Percentiles rank a stretch among this genome's conserved stretches.
These are phyloP conservation scores for Claviceps sp. DNA, from an alignment of 2,329 filamentous ascomycete genomes.

Conservation along the genomic window DNA sequence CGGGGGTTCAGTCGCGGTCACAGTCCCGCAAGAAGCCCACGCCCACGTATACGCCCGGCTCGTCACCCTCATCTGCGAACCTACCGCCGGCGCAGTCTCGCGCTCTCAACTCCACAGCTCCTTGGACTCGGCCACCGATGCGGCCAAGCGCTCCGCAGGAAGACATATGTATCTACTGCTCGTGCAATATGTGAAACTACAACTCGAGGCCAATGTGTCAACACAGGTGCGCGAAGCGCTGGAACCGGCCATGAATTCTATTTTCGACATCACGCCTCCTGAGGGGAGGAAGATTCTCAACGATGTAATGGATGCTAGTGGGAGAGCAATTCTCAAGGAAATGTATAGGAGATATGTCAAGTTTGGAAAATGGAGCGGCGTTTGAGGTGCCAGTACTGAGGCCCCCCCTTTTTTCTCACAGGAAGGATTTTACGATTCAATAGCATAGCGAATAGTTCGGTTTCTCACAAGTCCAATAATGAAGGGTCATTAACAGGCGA, in stretches of 20 bases:
- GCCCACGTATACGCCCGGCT: constrained; percentile 41
- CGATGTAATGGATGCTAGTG: constrained; percentile 45
- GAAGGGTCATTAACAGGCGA: no score
- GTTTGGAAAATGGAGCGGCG: constrained; percentile 51
- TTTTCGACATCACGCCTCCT: constrained; percentile 43
- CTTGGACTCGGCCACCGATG: constrained; percentile 47
- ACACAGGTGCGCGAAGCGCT: constrained; percentile 40
- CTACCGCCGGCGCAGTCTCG: constrained; percentile 41
- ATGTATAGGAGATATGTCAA: constrained; percentile 46
- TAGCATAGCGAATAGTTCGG: constrained; percentile 1
- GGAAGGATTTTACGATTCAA: neutral
- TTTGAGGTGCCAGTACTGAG: constrained; percentile 20
- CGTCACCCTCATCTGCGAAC: constrained; percentile 46
- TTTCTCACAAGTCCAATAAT: neutral
- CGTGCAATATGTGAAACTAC: constrained; percentile 46
- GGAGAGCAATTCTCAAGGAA: constrained; percentile 43
- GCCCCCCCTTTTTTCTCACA: no score
- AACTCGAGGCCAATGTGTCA: constrained; percentile 41
- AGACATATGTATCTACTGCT: constrained; percentile 49
- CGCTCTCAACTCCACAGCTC: constrained; percentile 28
- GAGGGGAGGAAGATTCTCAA: constrained; percentile 43
- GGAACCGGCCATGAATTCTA: constrained; percentile 42
- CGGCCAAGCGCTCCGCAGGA: constrained; percentile 46
- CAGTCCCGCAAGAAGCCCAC: constrained; percentile 25
- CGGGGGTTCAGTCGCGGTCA: neutral